These are phyloP conservation scores for Aureobasidium melanogenum DNA, from an alignment of 2,329 filamentous ascomycete species.

Conservation along the genomic window DNA sequence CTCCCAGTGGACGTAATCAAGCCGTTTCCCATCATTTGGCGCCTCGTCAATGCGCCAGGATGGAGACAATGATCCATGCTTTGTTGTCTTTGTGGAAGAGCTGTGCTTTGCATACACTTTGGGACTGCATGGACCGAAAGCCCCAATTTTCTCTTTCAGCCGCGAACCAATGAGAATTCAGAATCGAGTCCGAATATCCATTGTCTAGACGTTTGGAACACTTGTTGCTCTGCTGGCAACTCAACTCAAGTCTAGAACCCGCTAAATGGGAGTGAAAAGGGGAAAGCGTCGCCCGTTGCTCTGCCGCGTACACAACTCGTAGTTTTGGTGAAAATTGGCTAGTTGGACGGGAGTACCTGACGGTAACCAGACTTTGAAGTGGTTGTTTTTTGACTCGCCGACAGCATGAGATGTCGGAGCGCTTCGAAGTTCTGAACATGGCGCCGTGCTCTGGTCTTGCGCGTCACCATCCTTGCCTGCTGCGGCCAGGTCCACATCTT, in stretches of 20 bases:
- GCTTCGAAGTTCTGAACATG: slow-evolving; percentile 1
- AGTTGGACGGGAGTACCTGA: background rate
- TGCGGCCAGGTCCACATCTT: slow-evolving; percentile 4
- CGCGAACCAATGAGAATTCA: background rate
- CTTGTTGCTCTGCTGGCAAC: background rate
- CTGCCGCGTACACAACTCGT: slow-evolving; percentile 7
- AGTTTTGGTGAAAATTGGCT: background rate
- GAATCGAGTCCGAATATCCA: background rate
- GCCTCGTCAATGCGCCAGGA: slow-evolving; percentile 6
- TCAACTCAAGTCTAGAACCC: slow-evolving; percentile 7
- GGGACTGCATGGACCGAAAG: background rate
- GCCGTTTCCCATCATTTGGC: slow-evolving; percentile 11
- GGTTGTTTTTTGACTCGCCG: background rate
- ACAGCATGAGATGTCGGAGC: background rate
- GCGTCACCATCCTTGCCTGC: slow-evolving; percentile 7
- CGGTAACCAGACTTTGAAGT: background rate
- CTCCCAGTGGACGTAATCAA: slow-evolving; percentile 10
- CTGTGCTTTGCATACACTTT: slow-evolving; percentile 6
- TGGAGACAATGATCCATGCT: slow-evolving; percentile 9
- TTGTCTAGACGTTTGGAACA: background rate
- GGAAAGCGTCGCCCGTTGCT: slow-evolving; percentile 1
- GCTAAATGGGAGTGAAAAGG: background rate
- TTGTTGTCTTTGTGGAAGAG: background rate
- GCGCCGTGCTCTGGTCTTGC: background rate
- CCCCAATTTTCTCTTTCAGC: background rate